Evolutionary conservation across 805 yeast genomes (phyloP), one percentile per base, ranked within the genome.

Genomic region (Schizosaccharomyces lindneri): DNA sequence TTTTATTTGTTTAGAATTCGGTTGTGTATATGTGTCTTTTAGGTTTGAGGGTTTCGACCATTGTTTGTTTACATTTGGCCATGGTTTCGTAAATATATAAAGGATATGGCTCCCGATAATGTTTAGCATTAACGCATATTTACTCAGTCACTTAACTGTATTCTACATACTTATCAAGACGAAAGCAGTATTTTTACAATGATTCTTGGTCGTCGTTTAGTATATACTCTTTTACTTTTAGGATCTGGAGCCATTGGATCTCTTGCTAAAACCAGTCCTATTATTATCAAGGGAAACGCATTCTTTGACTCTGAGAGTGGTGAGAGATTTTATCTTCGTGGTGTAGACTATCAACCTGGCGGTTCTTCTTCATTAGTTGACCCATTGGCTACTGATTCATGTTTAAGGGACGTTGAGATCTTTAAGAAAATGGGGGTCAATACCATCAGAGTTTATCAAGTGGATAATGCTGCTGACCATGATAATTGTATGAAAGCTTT

Each of bases 261-360:
- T 46, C 11, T 24, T 19, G 51, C 51, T 19, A n/a, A 46, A 13
- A 46, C 51, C 11, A n/a, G 83, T 69, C 95, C 96, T 0, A 82
- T 90, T 59, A 78, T 74, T 24, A 76, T 85, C 5, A 73, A 76
- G 62, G 93, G 87, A 1, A 79, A 81, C 39, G 84, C 82, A 67
- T 90, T 90, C 67, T 76, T 81, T 61, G 88, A 89, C 67, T 76
- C 87, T 1, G 79, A 81, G 5, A 85, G 95, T 0, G 75, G 79
- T 43, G 81, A 82, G 64, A 89, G 89, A 7, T 89, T 90, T 68
- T 82, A 77, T 66, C 77, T 89, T 46, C 83, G 80, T 70, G 97
- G 97, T 21, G 85, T 90, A 1, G 97, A 90, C 70, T 89, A 89
- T 69, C 97, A 90, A 68, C 97, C 97, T 0, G 97, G 97, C 9